These are phyloP conservation scores for Cercospora brassicicola DNA, from an alignment of 2,329 filamentous ascomycete species.

Conservation along the genomic window DNA sequence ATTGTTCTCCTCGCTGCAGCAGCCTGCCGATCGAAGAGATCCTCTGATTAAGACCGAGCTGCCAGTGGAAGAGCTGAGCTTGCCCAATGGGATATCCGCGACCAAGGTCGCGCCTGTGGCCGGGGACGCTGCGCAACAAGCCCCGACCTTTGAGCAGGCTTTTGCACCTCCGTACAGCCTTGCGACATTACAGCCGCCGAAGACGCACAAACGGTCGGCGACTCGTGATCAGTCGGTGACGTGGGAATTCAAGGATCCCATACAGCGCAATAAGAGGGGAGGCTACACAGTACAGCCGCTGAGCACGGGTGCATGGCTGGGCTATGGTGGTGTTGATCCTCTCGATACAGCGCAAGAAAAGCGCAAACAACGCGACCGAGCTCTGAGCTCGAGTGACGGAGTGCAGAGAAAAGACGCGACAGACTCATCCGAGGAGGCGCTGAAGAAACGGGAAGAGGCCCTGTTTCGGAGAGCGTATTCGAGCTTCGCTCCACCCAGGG, in stretches of 20 bases:
- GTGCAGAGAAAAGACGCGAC: slow-evolving; percentile 43
- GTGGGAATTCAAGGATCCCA: slow-evolving; percentile 44
- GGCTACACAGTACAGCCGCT: slow-evolving; percentile 67
- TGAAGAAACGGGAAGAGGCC: slow-evolving; percentile 65
- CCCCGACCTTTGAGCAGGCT: slow-evolving; percentile 68
- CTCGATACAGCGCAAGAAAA: slow-evolving; percentile 55
- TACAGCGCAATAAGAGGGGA: slow-evolving; percentile 42
- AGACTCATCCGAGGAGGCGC: slow-evolving; percentile 40
- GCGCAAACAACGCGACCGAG: slow-evolving; percentile 70
- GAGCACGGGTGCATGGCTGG: slow-evolving; percentile 65
- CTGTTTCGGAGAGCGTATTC: slow-evolving; percentile 77
- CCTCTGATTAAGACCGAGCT: slow-evolving; percentile 37
- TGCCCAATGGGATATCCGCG: slow-evolving; percentile 73
- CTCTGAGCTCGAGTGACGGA: slow-evolving; percentile 65
- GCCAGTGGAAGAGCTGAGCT: slow-evolving; percentile 59
- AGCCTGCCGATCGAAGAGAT: slow-evolving; percentile 17
- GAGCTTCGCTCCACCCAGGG: slow-evolving; percentile 73
- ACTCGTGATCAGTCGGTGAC: slow-evolving; percentile 56
- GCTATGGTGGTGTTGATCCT: slow-evolving; percentile 52
- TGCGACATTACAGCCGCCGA: slow-evolving; percentile 65
- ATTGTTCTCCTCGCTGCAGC: slow-evolving; percentile 80
- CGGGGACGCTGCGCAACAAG: slow-evolving; percentile 47
- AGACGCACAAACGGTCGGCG: slow-evolving; percentile 68
- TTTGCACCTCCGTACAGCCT: slow-evolving; percentile 69
- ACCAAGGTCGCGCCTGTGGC: slow-evolving; percentile 64